These are phyloP conservation scores for Trifolium repens DNA, from an alignment of 306 rosid species.

Conservation along the genomic window DNA sequence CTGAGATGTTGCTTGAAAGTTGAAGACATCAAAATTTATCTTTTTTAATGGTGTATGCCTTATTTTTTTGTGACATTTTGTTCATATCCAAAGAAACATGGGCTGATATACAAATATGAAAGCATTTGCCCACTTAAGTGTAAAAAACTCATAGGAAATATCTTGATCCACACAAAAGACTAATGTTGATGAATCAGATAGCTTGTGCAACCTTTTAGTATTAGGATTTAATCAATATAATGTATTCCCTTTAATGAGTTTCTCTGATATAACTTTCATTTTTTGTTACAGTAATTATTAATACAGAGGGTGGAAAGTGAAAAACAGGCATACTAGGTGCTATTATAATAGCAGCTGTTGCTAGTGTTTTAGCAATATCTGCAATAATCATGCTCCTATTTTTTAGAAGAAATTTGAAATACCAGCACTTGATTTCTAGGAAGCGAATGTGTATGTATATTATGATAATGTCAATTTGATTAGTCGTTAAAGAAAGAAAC, in stretches of 20 bases:
- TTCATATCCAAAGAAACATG: too few relatives aligned
- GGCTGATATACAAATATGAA: too few relatives aligned
- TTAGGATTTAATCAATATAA: constrained; percentile 11
- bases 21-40: too few relatives aligned
- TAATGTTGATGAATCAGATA: constrained; percentile 32
- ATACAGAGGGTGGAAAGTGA: constrained; percentile 34
- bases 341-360: constrained; percentile 54
- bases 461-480: constrained; percentile 15
- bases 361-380: constrained; percentile 48
- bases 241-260: constrained; percentile 10
- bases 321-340: constrained; percentile 51
- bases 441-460: constrained; percentile 62
- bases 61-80: too few relatives aligned
- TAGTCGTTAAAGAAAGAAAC: constrained; percentile 29
- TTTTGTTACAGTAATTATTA: constrained; percentile 45
- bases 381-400: constrained; percentile 54
- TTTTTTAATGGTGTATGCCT: too few relatives aligned
- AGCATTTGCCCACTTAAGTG: too few relatives aligned
- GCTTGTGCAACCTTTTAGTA: constrained; percentile 3
- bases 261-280: constrained; percentile 24
- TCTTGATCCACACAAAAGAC: too few relatives aligned
- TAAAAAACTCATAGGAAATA: too few relatives aligned
- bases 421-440: constrained; percentile 50
- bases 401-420: constrained; percentile 47
- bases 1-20: background rate